Evolutionary conservation across 2,329 filamentous ascomycete genomes (phyloP), one percentile per base, ranked within the genome.

Genomic region (Claviceps maximensis): DNA sequence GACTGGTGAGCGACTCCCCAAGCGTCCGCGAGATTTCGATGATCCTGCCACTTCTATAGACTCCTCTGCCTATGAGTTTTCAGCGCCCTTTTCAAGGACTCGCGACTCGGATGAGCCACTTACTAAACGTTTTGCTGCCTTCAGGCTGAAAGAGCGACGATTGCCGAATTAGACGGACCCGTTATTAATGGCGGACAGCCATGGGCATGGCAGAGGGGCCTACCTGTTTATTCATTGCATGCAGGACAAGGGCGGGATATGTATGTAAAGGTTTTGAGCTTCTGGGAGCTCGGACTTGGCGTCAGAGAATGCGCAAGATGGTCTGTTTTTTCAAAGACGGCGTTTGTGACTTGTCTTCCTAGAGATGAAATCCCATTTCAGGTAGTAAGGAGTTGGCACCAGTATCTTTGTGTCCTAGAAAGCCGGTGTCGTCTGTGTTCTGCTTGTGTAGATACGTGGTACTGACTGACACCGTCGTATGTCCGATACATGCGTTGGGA

Each of bases 1-100:
- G 82, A 89, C 88, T 79, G 89, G 90, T 95, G 90, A 95, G 87
- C 85, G 85, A 82, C 82, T 85, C 80, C 84, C 83, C 71, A 94
- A 93, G 78, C 86, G 81, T 66, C 70, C 66, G 65, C 72, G 71
- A 64, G 67, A 69, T 60, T 62, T 65, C 63, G 67, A 66, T 65
- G 69, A 58, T 59, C 60, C 58, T 60, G 57, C 58, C 55, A 58
- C 59, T 49, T 55, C 57, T 33, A 41, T 49, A 42, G 57, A 56
- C 40, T 58, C 61, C 52, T 58, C 56, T 56, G 58, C 62, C 53
- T 60, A 52, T 53, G 52, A 54, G 45, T 56, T 52, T 38, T 33
- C 46, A 29, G 31, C 52, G 47, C 49, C 47, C 44, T 33, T 40
- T 45, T 27, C 48, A n/a, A n/a, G 47, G 41, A 47, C 50, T 49